Evolutionary conservation across 2,329 filamentous ascomycete species (phyloP), one percentile per base, ranked within the genome.

Genomic region (Lachnellula arida): DNA sequence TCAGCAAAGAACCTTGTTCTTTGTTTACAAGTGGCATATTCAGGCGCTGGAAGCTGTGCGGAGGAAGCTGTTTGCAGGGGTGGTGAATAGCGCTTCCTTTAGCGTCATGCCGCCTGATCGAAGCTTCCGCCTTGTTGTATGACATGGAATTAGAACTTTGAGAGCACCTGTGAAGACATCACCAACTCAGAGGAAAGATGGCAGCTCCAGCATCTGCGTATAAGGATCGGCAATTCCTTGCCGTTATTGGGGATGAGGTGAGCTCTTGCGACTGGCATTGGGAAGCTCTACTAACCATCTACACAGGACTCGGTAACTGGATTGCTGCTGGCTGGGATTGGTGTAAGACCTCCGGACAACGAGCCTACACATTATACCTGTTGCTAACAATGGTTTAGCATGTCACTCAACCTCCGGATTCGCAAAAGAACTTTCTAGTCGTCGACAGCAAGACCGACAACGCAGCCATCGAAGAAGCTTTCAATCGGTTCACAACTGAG

Each of bases 201-300:
- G 80, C 84, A 66, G 76, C 82, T 63, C 75, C 81, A 55, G 71
- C 75, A 49, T 78, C 83, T 59, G 76, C 80, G 64, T 87, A 79
- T 73, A 87, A 91, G 76, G 91, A 97, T 75, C 84, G 94, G 68
- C 88, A 99, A 76, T 96, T 99, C 71, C 84, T 99, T 57, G 94
- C 94, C 62, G 93, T 99, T 49, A 99, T 99, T 71, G 94, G 94
- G 51, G 94, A 99, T 74, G 94, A 99, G 84, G 94, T 90, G 71
- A 49, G 62, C 57, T 12, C 15, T 17, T 28, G 46, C 42, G 19
- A 23, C 44, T 48, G 35, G 53, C 49, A 8, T 14, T 15, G 56
- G 39, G 34, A 25, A 34, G n/a, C 43, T n/a, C 66, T 59, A 51
- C 55, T 63, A 61, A 64, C 34, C 22, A 32, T n/a, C 2, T 52